Base-by-base conservation (phyloP, 2,329 filamentous ascomycete genomes). In the Aphanocladium album region DNA sequence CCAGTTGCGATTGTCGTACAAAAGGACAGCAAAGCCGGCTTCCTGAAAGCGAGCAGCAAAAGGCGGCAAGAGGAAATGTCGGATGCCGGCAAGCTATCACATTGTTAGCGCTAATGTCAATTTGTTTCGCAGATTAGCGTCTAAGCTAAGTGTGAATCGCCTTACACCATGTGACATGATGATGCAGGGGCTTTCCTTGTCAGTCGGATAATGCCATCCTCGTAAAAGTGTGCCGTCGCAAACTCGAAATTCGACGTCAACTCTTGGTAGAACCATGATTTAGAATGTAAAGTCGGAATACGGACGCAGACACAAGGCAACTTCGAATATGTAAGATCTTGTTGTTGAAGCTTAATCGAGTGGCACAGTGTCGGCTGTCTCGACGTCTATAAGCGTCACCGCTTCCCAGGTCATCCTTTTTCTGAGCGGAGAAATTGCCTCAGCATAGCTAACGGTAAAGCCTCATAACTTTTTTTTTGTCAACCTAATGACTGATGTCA, bases 1-100 rank as follows among this genome's bases (percentile, higher is more conserved):
- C 37, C 52, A 62, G 39, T 54, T 53, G 14, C 64, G 64, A 47
- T 66, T 64, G 39, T 66, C 64, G 30, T 65, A 66, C 11, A 60
- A 2, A 1, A 66, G 51, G 12, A 56, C 55, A 21, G 41, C 53
- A 33, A 61, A 63, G 14, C 64, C 64, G 1, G 61, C 58, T 25
- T 52, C 46, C 47, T 64, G 64, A 39, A 65, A 62, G 21, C 37
- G 54, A 11, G 23, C 11, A 6, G 65, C 64, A 21, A 65, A 62
- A 23, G 55, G 45, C 23, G 62, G 60, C 30, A 65, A 27, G 14
- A 56, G 58, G 30, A 64, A 62, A 60, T 47, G 45, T 3, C 45
- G 45, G n/a, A 47, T 47, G 9, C 45, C 45, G 11, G 45, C 45
- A 19, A 47, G 23, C 45, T 47, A 12, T n/a, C n/a, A n/a, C n/a